Evolutionary conservation across 2,329 filamentous ascomycete genomes (phyloP).

Genomic region (Claviceps digitariae): DNA sequence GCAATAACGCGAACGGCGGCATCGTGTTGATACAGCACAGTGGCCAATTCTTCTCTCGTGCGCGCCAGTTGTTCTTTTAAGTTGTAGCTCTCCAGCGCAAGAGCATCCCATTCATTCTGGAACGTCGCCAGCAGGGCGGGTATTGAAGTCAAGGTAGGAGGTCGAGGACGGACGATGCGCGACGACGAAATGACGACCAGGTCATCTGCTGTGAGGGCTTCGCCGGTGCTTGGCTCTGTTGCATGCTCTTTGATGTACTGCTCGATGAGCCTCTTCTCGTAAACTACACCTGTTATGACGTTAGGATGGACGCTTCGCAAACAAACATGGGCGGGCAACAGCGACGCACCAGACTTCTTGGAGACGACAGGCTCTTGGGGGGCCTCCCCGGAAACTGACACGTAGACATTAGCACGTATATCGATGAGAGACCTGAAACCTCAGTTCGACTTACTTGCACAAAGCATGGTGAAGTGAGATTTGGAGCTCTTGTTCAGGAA

Average conservation of each 20-base stretch:
- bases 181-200: conserved; percentile 76
- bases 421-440: neutral
- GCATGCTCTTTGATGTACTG: conserved; percentile 88
- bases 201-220: conserved; percentile 72
- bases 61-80: conserved; percentile 79
- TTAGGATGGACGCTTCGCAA: neutral
- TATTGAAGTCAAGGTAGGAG: conserved; percentile 89
- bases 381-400: conserved; percentile 82
- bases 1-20: conserved; percentile 93
- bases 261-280: conserved; percentile 90
- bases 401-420: neutral
- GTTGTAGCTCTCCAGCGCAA: conserved; percentile 84
- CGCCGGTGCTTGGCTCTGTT: conserved; percentile 80
- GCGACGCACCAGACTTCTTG: conserved; percentile 68
- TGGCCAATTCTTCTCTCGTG: conserved; percentile 85
- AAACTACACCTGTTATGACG: conserved; percentile 55
- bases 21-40: conserved; percentile 92
- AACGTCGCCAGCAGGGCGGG: conserved; percentile 87
- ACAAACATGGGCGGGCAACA: neutral
- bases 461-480: conserved; percentile 29
- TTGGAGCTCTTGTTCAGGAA: conserved; percentile 10
- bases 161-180: conserved; percentile 73
- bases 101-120: conserved; percentile 95
- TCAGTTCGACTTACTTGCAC: conserved; percentile 26
- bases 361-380: conserved; percentile 91